These are phyloP conservation scores for Aureobasidium uvarum DNA, from an alignment of 2,329 filamentous ascomycete genomes.

Conservation along the genomic window DNA sequence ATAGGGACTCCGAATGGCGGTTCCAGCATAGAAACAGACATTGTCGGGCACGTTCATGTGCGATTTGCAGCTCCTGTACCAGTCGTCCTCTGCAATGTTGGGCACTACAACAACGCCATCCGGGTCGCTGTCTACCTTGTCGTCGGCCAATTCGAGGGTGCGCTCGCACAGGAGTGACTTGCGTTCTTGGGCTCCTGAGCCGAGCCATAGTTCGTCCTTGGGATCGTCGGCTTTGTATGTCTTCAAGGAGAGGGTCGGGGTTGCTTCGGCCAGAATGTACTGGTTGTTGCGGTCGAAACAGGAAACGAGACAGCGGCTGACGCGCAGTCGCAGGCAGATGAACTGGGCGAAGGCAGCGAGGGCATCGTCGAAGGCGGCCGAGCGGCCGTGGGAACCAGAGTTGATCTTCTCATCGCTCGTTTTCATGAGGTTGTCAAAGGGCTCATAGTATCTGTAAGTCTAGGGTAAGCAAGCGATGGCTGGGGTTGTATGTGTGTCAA, in stretches of 20 bases:
- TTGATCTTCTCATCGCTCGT: neutral
- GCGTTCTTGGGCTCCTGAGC: constrained; percentile 30
- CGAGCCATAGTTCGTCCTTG: constrained; percentile 41
- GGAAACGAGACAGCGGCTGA: constrained; percentile 42
- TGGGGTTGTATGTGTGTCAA: neutral
- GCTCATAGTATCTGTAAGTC: constrained; percentile 14
- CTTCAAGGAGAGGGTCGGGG: constrained; percentile 43
- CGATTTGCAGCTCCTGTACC: neutral
- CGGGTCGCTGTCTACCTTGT: constrained; percentile 27
- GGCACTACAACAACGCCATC: constrained; percentile 10
- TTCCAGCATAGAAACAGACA: constrained; percentile 54
- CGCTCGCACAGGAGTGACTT: constrained; percentile 28
- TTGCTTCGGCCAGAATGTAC: constrained; percentile 53
- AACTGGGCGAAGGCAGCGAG: constrained; percentile 41
- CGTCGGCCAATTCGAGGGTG: constrained; percentile 9
- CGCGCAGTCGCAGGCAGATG: constrained; percentile 39
- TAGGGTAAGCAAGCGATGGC: neutral
- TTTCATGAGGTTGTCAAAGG: constrained; percentile 14
- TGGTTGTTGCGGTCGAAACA: constrained; percentile 52
- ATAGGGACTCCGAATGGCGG: constrained; percentile 59
- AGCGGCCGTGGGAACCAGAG: neutral
- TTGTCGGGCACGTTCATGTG: neutral
- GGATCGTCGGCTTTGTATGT: constrained; percentile 38
- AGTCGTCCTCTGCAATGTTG: neutral
- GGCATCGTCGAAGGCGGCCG: constrained; percentile 41